These are phyloP conservation scores for Cladochytrium tenue DNA, from an alignment of 371 early-diverging fungal species.

Conservation along the genomic window DNA sequence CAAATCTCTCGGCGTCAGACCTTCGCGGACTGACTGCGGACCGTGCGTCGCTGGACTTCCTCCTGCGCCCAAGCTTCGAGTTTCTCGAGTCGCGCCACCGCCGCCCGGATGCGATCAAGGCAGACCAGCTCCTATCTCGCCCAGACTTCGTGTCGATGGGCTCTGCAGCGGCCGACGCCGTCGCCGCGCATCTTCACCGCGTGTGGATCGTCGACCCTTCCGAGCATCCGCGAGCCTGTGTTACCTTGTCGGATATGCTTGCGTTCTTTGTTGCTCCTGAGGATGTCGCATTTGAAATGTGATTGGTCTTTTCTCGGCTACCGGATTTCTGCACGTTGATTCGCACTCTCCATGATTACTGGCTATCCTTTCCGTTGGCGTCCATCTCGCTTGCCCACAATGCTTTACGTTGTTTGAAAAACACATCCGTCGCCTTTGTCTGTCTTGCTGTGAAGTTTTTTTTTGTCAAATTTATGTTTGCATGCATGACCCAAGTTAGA, in stretches of 20 bases:
- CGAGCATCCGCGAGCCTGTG: conserved; percentile 41
- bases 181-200: conserved; percentile 33
- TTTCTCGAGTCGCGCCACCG: conserved; percentile 36
- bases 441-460: too few relatives aligned
- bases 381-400: too few relatives aligned
- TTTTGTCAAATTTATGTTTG: too few relatives aligned
- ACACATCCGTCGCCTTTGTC: too few relatives aligned
- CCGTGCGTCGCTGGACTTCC: conserved; percentile 22
- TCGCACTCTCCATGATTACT: too few relatives aligned
- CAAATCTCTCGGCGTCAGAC: conserved; percentile 47
- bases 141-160: conserved; percentile 12
- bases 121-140: conserved; percentile 37
- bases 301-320: too few relatives aligned
- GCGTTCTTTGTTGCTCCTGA: conserved; percentile 23
- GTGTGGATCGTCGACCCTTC: conserved; percentile 40
- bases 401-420: too few relatives aligned
- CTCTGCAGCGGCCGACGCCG: conserved; percentile 22
- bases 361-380: too few relatives aligned
- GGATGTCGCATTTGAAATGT: background rate
- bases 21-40: conserved; percentile 40
- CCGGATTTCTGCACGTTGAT: too few relatives aligned
- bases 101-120: conserved; percentile 7
- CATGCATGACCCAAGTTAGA: too few relatives aligned
- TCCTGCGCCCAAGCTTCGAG: conserved; percentile 38
- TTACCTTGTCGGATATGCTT: conserved; percentile 39